Evolutionary conservation across 495 filamentous ascomycete species (phyloP).

Genomic region (Daldinia decipiens): DNA sequence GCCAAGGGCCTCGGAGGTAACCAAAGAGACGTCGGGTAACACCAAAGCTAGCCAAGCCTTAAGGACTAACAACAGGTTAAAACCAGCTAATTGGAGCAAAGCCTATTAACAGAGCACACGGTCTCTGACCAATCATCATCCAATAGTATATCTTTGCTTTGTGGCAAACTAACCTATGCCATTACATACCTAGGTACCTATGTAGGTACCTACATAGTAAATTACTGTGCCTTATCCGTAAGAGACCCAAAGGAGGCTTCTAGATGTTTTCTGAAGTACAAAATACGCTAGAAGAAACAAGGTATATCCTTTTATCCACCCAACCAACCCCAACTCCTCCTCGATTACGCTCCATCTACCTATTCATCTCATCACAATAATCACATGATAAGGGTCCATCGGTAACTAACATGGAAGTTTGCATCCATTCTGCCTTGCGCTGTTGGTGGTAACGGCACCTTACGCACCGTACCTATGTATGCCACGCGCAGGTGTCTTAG

Average conservation of each 20-base stretch:
- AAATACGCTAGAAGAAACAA: not conserved
- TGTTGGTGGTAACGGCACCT: not conserved
- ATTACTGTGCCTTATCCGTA: not conserved
- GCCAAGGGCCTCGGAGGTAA: conserved; percentile 35
- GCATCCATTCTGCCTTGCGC: not conserved
- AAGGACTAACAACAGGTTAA: conserved; percentile 19
- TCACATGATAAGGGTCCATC: conserved; percentile 29
- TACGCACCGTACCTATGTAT: not conserved
- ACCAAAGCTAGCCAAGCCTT: conserved; percentile 7
- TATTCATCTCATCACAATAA: conserved; percentile 13
- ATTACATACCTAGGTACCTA: too few species aligned
- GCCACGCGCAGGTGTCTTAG: not conserved
- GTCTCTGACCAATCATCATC: conserved; percentile 32
- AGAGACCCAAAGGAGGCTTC: not conserved
- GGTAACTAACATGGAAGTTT: not conserved
- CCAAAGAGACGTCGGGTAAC: conserved; percentile 3
- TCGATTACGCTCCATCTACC: not conserved
- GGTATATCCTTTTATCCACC: not conserved
- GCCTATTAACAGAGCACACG: conserved; percentile 17
- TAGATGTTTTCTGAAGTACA: conserved; percentile 1
- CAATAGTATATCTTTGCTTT: conserved; percentile 24
- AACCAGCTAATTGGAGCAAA: conserved; percentile 22
- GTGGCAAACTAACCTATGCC: too few species aligned
- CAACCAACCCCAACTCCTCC: too few species aligned
- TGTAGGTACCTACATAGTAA: too few species aligned